phyloP scores from a whole-genome alignment of 2,329 filamentous ascomycete genomes.

The Scedosporium boydii region DNA sequence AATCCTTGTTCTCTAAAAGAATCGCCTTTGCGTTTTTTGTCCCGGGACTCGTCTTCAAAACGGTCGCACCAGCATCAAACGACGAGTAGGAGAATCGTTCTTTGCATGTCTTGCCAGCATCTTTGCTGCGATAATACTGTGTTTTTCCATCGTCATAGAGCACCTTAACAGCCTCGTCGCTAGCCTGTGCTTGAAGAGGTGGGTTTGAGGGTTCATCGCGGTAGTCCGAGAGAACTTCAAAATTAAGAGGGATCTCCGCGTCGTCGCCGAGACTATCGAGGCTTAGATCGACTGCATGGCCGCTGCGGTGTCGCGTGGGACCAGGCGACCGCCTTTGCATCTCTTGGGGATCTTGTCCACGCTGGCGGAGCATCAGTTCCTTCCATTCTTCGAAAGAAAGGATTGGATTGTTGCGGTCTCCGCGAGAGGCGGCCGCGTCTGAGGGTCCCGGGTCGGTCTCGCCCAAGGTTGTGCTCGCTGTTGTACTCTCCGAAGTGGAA shows the following conservation, averaged over 20 bases:
- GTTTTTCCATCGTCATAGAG: constrained; percentile 37
- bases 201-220: background rate
- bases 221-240: constrained; percentile 30
- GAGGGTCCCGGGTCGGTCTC: background rate
- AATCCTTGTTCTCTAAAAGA: constrained; percentile 93
- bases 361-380: constrained; percentile 78
- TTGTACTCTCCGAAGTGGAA: background rate
- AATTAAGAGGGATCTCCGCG: constrained; percentile 62
- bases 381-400: constrained; percentile 99
- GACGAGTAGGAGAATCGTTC: constrained; percentile 96
- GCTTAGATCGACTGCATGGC: constrained; percentile 43
- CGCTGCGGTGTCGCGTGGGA: background rate
- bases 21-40: constrained; percentile 84
- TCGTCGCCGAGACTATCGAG: constrained; percentile 79
- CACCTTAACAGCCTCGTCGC: constrained; percentile 24
- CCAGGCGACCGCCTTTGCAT: constrained; percentile 23
- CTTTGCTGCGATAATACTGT: constrained; percentile 65
- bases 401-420: constrained; percentile 43
- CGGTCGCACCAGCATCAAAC: constrained; percentile 90
- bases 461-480: constrained; percentile 8
- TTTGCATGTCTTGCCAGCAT: constrained; percentile 95
- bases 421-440: constrained; percentile 11
- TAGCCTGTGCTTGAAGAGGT: background rate
- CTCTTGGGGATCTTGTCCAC: constrained; percentile 57
- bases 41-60: constrained; percentile 79